Evolutionary conservation across 495 filamentous ascomycete genomes (phyloP).

Genomic region (Penicillium cinerascens): DNA sequence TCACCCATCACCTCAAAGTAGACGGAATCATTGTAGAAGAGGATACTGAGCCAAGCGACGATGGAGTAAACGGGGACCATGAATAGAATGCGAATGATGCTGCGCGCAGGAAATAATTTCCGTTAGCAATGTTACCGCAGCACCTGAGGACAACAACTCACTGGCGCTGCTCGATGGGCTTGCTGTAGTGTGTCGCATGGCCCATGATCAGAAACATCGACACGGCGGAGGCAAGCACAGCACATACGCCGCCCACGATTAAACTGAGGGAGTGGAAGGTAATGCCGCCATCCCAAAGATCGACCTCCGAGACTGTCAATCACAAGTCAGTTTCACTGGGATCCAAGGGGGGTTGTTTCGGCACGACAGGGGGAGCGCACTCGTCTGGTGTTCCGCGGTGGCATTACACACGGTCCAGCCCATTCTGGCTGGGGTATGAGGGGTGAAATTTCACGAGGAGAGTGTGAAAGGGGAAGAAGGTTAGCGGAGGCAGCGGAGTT

Average conservation of each 20-base stretch:
- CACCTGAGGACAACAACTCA: constrained; percentile 32
- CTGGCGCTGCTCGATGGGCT: constrained; percentile 81
- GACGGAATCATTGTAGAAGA: constrained; percentile 73
- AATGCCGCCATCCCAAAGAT: constrained; percentile 47
- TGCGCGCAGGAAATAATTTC: constrained; percentile 36
- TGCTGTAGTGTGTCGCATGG: constrained; percentile 81
- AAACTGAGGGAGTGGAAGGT: constrained; percentile 48
- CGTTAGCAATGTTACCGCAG: neutral
- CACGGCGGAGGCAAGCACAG: constrained; percentile 37
- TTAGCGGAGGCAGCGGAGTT: neutral
- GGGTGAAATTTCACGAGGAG: neutral
- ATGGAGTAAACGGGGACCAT: constrained; percentile 86
- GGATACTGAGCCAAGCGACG: constrained; percentile 73
- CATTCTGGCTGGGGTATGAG: constrained; percentile 32
- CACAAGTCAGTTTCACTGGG: constrained; percentile 5
- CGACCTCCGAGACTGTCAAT: constrained; percentile 36
- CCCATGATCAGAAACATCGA: constrained; percentile 60
- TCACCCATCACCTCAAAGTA: constrained; percentile 80
- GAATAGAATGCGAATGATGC: constrained; percentile 86
- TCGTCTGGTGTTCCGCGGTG: constrained; percentile 42
- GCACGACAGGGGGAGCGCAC: constrained; percentile 24
- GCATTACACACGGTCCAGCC: constrained; percentile 50
- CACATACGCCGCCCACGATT: constrained; percentile 47
- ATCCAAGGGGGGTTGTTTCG: neutral
- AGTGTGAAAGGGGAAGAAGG: constrained; percentile 10